These are phyloP conservation scores for Polytrichum formosum DNA, from an alignment of 225 moss, liverwort and hornwort species.

Conservation along the genomic window DNA sequence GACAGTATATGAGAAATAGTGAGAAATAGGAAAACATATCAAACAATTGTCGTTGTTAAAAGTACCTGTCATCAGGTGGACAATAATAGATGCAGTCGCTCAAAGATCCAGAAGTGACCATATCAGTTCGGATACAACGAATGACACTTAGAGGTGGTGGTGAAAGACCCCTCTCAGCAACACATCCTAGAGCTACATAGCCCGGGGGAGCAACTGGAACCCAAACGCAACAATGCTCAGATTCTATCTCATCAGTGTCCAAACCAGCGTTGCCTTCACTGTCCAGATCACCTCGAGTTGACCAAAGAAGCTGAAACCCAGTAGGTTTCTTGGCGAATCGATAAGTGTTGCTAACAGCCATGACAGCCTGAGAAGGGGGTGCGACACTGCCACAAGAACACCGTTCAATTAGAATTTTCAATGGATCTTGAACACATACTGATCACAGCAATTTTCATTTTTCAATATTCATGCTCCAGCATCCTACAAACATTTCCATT, in stretches of 20 bases:
- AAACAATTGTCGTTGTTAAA: too few species aligned
- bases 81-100: constrained; percentile 85
- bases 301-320: constrained; percentile 78
- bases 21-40: too few species aligned
- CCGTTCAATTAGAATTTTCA: neutral
- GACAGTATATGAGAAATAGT: too few species aligned
- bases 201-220: constrained; percentile 83
- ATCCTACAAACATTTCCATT: too few species aligned
- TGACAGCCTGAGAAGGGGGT: constrained; percentile 93
- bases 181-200: constrained; percentile 78
- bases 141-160: constrained; percentile 65
- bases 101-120: constrained; percentile 83
- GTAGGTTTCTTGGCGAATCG: constrained; percentile 73
- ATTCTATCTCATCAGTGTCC: constrained; percentile 23
- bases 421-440: too few species aligned
- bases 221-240: constrained; percentile 79
- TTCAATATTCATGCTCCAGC: too few species aligned
- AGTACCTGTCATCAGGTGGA: constrained; percentile 74
- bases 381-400: constrained; percentile 56
- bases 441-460: too few species aligned
- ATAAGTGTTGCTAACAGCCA: constrained; percentile 82
- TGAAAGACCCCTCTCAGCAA: constrained; percentile 72
- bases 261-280: constrained; percentile 23
- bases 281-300: constrained; percentile 47
- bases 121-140: constrained; percentile 88